phyloP scores from a whole-genome alignment of 2,329 filamentous ascomycete genomes.

The Whalleya microplaca region DNA sequence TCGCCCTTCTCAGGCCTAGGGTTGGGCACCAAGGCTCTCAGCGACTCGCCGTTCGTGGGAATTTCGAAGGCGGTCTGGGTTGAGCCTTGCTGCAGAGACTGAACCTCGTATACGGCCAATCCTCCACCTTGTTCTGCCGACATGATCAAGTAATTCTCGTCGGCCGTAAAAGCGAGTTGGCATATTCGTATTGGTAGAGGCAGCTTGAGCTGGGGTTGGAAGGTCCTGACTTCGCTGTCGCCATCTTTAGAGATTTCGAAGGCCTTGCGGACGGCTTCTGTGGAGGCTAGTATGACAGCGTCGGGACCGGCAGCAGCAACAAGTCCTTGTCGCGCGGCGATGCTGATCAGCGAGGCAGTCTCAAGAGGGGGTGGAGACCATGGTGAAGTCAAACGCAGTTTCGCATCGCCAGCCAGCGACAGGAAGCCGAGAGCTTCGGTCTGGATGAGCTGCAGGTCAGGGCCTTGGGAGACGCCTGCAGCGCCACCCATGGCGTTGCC shows the following conservation, averaged over 20 bases:
- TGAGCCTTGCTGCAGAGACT: slow-evolving; percentile 66
- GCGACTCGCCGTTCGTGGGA: slow-evolving; percentile 71
- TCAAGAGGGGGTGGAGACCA: slow-evolving; percentile 79
- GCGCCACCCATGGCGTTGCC: slow-evolving; percentile 28
- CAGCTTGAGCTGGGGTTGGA: slow-evolving; percentile 74
- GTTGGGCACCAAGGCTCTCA: slow-evolving; percentile 80
- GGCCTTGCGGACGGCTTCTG: slow-evolving; percentile 75
- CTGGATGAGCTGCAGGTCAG: slow-evolving; percentile 75
- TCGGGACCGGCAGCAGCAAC: slow-evolving; percentile 88
- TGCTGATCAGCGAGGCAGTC: slow-evolving; percentile 80
- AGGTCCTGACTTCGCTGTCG: slow-evolving; percentile 69
- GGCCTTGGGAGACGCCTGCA: slow-evolving; percentile 51
- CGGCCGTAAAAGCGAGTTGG: slow-evolving; percentile 88
- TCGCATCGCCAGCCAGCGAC: slow-evolving; percentile 77
- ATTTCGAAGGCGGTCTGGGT: slow-evolving; percentile 75
- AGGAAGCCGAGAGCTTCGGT: slow-evolving; percentile 88
- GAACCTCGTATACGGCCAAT: slow-evolving; percentile 80
- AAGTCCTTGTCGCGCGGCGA: slow-evolving; percentile 79
- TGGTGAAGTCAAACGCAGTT: slow-evolving; percentile 76
- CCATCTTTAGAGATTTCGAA: slow-evolving; percentile 64
- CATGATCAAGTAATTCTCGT: slow-evolving; percentile 82
- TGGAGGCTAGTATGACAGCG: slow-evolving; percentile 73
- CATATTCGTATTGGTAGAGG: slow-evolving; percentile 76
- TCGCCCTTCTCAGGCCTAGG: slow-evolving; percentile 74
- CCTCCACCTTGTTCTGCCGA: slow-evolving; percentile 82